Evolutionary conservation across 2,329 filamentous ascomycete genomes (phyloP).

Genomic region (Alternaria atra): DNA sequence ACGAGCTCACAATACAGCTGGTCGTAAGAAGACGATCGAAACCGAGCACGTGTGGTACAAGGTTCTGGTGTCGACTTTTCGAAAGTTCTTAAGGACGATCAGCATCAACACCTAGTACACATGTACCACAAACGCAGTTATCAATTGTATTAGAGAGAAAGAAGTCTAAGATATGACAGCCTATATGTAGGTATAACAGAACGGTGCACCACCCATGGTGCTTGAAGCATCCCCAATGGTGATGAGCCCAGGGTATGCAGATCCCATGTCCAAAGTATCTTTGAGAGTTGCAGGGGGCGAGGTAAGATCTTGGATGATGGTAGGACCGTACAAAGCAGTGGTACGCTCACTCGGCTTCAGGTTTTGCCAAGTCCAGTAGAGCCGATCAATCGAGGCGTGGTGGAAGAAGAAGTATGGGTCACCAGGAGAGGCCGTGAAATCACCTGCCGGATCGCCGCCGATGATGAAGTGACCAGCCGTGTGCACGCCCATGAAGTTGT

Average conservation of each 20-base stretch:
- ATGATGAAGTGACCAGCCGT: slow-evolving; percentile 58
- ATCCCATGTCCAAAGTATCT: slow-evolving; percentile 53
- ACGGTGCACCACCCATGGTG: slow-evolving; percentile 53
- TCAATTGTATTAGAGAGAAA: not conserved
- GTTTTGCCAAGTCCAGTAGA: slow-evolving; percentile 62
- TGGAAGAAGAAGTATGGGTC: slow-evolving; percentile 61
- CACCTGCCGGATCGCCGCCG: slow-evolving; percentile 57
- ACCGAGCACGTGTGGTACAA: not conserved
- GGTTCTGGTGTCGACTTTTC: not conserved
- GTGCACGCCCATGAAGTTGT: slow-evolving; percentile 55
- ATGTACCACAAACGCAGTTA: not conserved
- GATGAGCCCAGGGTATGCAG: slow-evolving; percentile 42
- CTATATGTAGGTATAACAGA: slow-evolving; percentile 56
- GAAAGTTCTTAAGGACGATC: not conserved
- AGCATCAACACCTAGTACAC: not conserved
- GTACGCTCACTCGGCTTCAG: slow-evolving; percentile 49
- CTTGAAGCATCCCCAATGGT: slow-evolving; percentile 54
- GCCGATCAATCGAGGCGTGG: slow-evolving; percentile 40
- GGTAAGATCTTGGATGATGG: slow-evolving; percentile 53
- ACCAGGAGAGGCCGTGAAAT: slow-evolving; percentile 57
- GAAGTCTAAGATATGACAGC: not conserved
- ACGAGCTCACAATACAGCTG: no score
- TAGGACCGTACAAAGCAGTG: slow-evolving; percentile 52
- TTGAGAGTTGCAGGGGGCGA: slow-evolving; percentile 56
- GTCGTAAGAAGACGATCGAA: no score